phyloP scores from a whole-genome alignment of 129 eudicot species.

The Escallonia rubra region DNA sequence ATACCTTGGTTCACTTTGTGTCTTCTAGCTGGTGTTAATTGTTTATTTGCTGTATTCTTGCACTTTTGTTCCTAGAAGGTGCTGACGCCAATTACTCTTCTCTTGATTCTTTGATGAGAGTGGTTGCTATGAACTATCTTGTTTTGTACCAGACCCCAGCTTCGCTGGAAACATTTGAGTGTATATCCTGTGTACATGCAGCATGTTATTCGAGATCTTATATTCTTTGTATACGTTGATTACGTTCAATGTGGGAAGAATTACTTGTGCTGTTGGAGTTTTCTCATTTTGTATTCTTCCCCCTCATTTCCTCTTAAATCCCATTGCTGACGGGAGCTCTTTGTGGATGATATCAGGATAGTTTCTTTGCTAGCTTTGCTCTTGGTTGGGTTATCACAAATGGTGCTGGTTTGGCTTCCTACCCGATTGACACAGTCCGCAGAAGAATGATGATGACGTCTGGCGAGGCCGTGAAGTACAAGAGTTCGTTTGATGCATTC shows the following conservation, averaged over 20 bases:
- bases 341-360: slow-evolving; percentile 7
- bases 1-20: too few species aligned
- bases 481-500: slow-evolving; percentile 14
- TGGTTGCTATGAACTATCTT: too few species aligned
- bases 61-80: too few species aligned
- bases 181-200: too few species aligned
- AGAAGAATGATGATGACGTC: slow-evolving; percentile 22
- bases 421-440: slow-evolving; percentile 17
- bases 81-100: too few species aligned
- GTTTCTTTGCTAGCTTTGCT: slow-evolving; percentile 16
- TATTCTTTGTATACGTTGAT: neutral
- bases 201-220: too few species aligned
- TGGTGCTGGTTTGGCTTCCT: slow-evolving; percentile 15
- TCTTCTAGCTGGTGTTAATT: too few species aligned
- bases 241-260: neutral
- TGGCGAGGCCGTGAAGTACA: slow-evolving; percentile 18
- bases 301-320: neutral
- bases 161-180: too few species aligned
- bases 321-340: neutral
- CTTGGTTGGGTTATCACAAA: slow-evolving; percentile 16
- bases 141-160: too few species aligned
- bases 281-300: neutral
- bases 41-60: too few species aligned
- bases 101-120: too few species aligned
- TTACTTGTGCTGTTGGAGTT: neutral